Conservation (phyloP, 257 asterid genomes). For the Scutellaria barbata region DNA sequence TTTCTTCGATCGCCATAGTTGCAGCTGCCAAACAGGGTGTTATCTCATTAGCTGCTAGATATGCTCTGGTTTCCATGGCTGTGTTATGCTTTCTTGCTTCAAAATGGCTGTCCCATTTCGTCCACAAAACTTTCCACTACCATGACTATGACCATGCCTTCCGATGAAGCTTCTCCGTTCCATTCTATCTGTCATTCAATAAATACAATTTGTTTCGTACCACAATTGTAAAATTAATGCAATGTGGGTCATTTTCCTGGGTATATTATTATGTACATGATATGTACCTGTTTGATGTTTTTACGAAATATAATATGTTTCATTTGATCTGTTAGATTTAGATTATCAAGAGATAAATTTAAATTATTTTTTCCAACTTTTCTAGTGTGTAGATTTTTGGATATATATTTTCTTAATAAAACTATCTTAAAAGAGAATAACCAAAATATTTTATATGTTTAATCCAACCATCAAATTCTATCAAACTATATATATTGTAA, state of each 20-base stretch:
- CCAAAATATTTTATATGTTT: too few species aligned
- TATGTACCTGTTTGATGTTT: too few species aligned
- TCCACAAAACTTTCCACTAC: slow-evolving; percentile 75
- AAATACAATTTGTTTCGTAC: background rate
- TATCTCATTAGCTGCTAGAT: slow-evolving; percentile 51
- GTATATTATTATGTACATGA: too few species aligned
- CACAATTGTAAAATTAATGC: too few species aligned
- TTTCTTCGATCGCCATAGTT: slow-evolving; percentile 56
- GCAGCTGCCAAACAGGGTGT: slow-evolving; percentile 71
- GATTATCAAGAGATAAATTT: background rate
- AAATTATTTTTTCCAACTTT: background rate
- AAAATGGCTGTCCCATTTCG: slow-evolving; percentile 75
- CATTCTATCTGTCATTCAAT: background rate
- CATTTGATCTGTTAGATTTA: too few species aligned
- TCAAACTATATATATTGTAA: too few species aligned
- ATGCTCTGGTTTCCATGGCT: slow-evolving; percentile 52
- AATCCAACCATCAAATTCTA: too few species aligned
- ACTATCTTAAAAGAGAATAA: background rate
- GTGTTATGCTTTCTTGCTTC: slow-evolving; percentile 73
- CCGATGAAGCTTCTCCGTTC: slow-evolving; percentile 32
- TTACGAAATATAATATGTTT: too few species aligned
- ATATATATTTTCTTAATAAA: too few species aligned
- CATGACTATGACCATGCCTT: slow-evolving; percentile 94
- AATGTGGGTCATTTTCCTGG: too few species aligned
- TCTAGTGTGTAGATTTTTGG: too few species aligned